Conservation (phyloP, 768 basidiomycete genomes). For the Pisolithus tinctorius region DNA sequence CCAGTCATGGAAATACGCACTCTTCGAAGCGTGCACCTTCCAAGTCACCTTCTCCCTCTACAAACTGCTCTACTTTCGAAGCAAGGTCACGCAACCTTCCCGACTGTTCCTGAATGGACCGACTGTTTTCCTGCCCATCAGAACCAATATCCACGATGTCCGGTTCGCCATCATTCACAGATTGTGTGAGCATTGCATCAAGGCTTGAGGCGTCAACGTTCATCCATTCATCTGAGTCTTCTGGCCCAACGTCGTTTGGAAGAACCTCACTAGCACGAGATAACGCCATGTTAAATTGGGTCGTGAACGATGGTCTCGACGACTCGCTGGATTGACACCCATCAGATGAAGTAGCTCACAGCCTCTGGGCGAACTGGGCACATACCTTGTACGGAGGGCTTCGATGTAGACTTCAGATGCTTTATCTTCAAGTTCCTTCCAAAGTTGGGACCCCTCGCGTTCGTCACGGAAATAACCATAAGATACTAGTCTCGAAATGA, state of each 20-base stretch:
- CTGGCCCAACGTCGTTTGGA: conserved; percentile 27
- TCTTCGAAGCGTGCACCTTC: conserved; percentile 89
- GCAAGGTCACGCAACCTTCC: conserved; percentile 69
- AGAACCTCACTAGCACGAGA: conserved; percentile 30
- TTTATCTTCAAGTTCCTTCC: conserved; percentile 66
- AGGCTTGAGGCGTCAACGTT: conserved; percentile 69
- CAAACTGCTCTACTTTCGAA: conserved; percentile 80
- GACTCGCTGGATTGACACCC: conserved; percentile 35
- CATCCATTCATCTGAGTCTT: conserved; percentile 85
- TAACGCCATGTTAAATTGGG: conserved; percentile 61
- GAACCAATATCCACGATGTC: conserved; percentile 46
- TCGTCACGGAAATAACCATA: conserved; percentile 77
- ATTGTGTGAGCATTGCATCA: conserved; percentile 60
- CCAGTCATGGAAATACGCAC: conserved; percentile 40
- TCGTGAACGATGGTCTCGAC: conserved; percentile 69
- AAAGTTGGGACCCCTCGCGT: conserved; percentile 66
- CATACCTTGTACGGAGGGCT: conserved; percentile 62
- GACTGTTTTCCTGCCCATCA: conserved; percentile 29
- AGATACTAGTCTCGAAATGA: conserved; percentile 56
- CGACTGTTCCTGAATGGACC: conserved; percentile 58
- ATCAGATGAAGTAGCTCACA: not conserved
- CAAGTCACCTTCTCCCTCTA: conserved; percentile 82
- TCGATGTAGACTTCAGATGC: conserved; percentile 64
- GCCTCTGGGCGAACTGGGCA: conserved; percentile 5
- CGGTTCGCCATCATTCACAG: conserved; percentile 14